A percentile compares a stretch with the other conserved stretches of the same genome.
phyloP scores from a whole-genome alignment of 2,329 filamentous ascomycete species.

The Fusarium agapanthi region DNA sequence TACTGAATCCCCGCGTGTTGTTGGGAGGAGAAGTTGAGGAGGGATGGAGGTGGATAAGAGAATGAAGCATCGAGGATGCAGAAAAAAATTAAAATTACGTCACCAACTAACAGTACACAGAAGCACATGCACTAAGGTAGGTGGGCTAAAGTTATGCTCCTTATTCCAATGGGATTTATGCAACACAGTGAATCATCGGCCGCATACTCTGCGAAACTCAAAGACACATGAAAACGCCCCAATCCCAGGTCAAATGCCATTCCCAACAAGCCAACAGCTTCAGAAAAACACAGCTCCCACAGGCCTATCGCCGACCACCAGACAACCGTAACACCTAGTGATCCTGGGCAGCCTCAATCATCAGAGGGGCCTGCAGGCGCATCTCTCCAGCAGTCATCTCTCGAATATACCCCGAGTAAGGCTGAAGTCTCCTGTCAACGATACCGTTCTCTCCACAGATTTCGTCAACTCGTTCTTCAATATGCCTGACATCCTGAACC shows the following conservation, averaged over 20 bases:
- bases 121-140: no score
- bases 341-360: no score
- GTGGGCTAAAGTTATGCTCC: neutral
- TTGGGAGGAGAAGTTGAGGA: neutral
- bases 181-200: neutral
- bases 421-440: neutral
- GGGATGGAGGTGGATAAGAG: neutral
- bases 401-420: neutral
- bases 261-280: accelerated
- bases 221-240: neutral
- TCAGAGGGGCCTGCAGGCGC: neutral
- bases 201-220: neutral
- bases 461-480: accelerated
- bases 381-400: neutral
- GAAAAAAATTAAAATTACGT: no score
- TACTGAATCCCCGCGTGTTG: accelerated
- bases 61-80: neutral
- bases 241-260: neutral
- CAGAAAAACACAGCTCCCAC: neutral
- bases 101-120: accelerated
- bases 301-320: no score
- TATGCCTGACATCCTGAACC: neutral
- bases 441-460: neutral
- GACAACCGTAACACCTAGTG: neutral
- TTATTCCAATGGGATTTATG: neutral